Conservation (phyloP, 192 early-diverging fungal genomes). For the Backusella circina region DNA sequence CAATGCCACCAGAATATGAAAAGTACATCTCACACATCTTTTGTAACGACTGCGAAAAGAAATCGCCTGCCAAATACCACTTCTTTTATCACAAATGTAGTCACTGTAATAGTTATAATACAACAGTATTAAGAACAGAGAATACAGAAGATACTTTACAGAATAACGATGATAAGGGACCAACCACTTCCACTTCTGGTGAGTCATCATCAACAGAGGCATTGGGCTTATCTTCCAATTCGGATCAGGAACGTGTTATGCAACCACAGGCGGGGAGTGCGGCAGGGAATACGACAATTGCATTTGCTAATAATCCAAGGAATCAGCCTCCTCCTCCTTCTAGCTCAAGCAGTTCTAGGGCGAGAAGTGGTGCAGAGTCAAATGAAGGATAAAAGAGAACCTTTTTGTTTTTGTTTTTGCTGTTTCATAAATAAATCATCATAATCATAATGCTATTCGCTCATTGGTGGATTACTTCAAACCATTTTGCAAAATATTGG, state of each 20-base stretch:
- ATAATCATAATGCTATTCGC: too few relatives aligned
- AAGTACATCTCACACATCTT: slow-evolving; percentile 69
- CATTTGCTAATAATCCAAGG: background rate
- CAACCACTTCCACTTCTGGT: background rate
- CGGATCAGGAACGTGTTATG: slow-evolving; percentile 1
- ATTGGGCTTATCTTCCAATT: slow-evolving; percentile 5
- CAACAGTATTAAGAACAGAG: slow-evolving; percentile 69
- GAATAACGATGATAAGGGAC: background rate
- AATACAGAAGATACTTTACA: slow-evolving; percentile 5
- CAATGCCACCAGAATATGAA: slow-evolving; percentile 90
- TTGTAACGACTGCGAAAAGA: slow-evolving; percentile 95
- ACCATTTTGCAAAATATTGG: background rate
- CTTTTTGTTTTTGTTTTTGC: background rate
- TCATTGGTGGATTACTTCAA: background rate
- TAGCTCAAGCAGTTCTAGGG: background rate
- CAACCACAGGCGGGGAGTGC: background rate
- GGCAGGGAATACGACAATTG: background rate
- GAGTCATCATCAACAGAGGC: background rate
- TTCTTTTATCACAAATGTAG: slow-evolving; percentile 96
- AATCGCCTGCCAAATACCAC: slow-evolving; percentile 82
- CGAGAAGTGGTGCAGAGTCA: background rate
- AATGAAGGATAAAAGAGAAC: background rate
- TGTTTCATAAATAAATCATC: background rate
- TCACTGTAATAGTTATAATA: slow-evolving; percentile 87
- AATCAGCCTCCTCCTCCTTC: background rate